Base-by-base conservation (phyloP, 306 rosid genomes). In the Vachellia collinsii region DNA sequence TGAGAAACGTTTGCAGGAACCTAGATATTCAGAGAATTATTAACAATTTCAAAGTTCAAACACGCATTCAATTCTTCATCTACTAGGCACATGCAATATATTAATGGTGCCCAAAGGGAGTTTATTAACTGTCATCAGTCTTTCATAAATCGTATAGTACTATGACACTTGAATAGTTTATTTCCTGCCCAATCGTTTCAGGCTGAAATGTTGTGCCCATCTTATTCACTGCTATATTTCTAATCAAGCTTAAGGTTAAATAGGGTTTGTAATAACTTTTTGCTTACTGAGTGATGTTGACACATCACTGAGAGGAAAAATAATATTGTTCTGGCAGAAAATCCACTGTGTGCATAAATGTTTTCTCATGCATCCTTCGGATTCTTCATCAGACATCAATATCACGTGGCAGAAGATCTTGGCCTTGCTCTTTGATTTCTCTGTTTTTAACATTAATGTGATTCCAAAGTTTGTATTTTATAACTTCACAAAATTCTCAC, bases 61-160 rank as follows among this genome's bases (percentile, higher is more conserved):
- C 44, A 1, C 3, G 56, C 87, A 86, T 39, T 90, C 75, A 90
- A 79, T 83, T 88, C 82, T 88, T 61, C 89, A 87, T 81, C 90
- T 72, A 82, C 90, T 87, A 39, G 9, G 86, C 90, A 90, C 91
- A 75, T 90, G 90, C 84, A 29, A 29, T 29, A 29, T 29, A n/a
- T n/a, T n/a, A 77, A 47, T 41, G 79, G 78, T 25, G 37, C 73
- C n/a, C 64, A 8, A 74, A 66, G 56, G 61, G 12, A 62, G 75
- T 71, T 78, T 29, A 29, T 29, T 2, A 65, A 12, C 79, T 53
- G 61, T 74, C 68, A 70, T 69, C 44, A 59, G 47, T 19, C 64
- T 34, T 46, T 77, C 67, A 82, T 70, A 39, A 70, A 56, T 23
- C 34, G 8, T 20, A 58, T 29, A 29, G 34, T 29, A 29, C 64